Base-by-base conservation (phyloP, 495 filamentous ascomycete genomes). In the Lentithecium fluviatile region DNA sequence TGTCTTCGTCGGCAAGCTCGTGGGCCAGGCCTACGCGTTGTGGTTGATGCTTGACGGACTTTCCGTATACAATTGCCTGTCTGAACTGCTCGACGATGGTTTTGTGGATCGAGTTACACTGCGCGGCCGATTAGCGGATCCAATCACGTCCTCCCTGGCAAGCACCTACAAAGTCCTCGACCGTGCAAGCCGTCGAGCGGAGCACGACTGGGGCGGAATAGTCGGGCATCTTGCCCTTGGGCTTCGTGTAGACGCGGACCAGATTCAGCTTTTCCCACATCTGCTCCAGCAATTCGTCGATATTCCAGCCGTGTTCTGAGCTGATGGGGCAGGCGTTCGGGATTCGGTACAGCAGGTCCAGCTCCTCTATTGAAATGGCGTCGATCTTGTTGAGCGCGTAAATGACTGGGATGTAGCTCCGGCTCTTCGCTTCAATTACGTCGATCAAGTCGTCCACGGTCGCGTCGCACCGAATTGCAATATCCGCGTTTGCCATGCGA, bases 341-440 rank as follows among this genome's bases (percentile, higher is more conserved):
- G 63, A 98, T 98, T 46, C 94, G 85, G 74, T 98, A 98, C 25
- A 98, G 78, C 48, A 98, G 78, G 74, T 98, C 94, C 61, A 98
- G 79, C 73, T 98, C 94, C 74, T 98, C 92, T 69, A 98, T 97
- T 42, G 90, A 90, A 69, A 98, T 97, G 40, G 92, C 85, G 75
- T 98, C 94, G 64, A 98, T 98, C 79, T 98, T 98, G 82, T 98
- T 98, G 72, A 98, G 80, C 4, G 95, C 93, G 79, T 98, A 98
- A 47, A 98, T 88, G 59, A 97, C 94, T 20, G 94, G 94, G 69
- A 98, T 97, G 73, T 98, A 98, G 73, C 86, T 88, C 74, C 94
- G 82, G 71, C 85, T 90, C 82, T 95, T 97, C 43, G 95, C 93
- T 70, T 98, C 94, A 52, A 98, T 82, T 23, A 98, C 78, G 76